Conservation (phyloP, 768 basidiomycete species). For the Lactifluus echinatus region DNA sequence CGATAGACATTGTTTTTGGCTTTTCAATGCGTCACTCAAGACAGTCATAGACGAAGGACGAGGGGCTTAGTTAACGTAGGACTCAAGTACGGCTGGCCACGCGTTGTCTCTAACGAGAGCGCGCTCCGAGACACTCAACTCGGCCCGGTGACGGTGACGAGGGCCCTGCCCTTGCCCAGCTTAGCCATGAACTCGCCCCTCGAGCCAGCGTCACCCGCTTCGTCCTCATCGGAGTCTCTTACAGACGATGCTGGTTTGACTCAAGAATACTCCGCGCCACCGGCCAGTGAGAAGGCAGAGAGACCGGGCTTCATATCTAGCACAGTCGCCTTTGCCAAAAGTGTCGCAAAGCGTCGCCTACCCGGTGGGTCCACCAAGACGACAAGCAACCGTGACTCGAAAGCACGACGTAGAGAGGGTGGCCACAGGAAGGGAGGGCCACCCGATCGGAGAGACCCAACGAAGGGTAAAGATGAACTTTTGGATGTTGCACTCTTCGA, state of each 20-base stretch:
- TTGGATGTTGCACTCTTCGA: conserved; percentile 15
- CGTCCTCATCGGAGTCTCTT: conserved; percentile 23
- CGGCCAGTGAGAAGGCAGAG: neutral
- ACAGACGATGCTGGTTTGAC: conserved; percentile 1
- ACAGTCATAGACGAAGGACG: neutral
- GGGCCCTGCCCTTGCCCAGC: neutral
- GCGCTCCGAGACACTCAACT: neutral
- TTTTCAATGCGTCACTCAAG: neutral
- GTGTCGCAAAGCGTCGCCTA: conserved; percentile 18
- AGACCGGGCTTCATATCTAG: conserved; percentile 1
- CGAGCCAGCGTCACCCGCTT: conserved; percentile 21
- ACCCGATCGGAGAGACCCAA: conserved; percentile 9
- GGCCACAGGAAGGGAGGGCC: conserved; percentile 11
- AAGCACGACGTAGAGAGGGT: conserved; percentile 18
- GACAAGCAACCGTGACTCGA: conserved; percentile 18
- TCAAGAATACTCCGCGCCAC: conserved; percentile 1
- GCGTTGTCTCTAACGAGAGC: too few species aligned
- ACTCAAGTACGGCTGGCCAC: neutral
- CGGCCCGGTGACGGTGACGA: too few species aligned
- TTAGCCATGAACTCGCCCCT: conserved; percentile 21
- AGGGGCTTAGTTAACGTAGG: neutral
- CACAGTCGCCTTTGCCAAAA: conserved; percentile 3
- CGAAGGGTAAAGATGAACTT: conserved; percentile 15
- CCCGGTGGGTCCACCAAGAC: conserved; percentile 14
- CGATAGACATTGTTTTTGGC: conserved; percentile 13